Base-by-base conservation (phyloP, 2,329 filamentous ascomycete species). In the Tolypocladium amazonense region DNA sequence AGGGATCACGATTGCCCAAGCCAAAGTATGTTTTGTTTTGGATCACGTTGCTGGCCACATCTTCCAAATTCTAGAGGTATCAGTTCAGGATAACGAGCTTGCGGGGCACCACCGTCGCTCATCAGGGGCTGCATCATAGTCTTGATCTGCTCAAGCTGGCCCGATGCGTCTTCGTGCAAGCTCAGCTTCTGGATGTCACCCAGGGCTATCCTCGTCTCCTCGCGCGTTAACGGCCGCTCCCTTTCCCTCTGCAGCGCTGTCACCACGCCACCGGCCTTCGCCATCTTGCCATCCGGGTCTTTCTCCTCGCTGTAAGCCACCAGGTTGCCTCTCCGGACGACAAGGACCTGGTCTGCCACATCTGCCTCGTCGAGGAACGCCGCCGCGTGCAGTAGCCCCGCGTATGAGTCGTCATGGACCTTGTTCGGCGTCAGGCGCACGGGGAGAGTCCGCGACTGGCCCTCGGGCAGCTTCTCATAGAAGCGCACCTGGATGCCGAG, bases 341-440 rank as follows among this genome's bases (percentile, higher is more conserved):
- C 70, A 1, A 77, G 62, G 2, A 77, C 72, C 61, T 71, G 67
- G 33, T 77, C 71, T 3, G 69, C 66, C 4, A 60, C 65, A 14
- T 57, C 63, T 14, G 62, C 63, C 33, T 58, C 63, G 56, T 78
- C 76, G 23, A 78, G 64, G 59, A 74, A 76, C 33, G 58, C 61
- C 2, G 76, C 76, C 3, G 72, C 74, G 8, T 67, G 63, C 18
- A 70, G 58, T 20, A 80, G 58, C 2, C 77, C 77, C 3, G 50
- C 64, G 52, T 75, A 79, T 33, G 76, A 77, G 60, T 77, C 77
- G 57, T 79, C 75, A 57, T 81, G 78, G n/a, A 80, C 73, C 60
- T 62, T 68, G 20, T 65, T 66, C 4, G 77, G 77, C 45, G 78
- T 80, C 45, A 80, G 63, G 12, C 78, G 68, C 7, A 71, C 63